Evolutionary conservation across 345 rosid genomes (phyloP).

Genomic region (Durio zibethinus): DNA sequence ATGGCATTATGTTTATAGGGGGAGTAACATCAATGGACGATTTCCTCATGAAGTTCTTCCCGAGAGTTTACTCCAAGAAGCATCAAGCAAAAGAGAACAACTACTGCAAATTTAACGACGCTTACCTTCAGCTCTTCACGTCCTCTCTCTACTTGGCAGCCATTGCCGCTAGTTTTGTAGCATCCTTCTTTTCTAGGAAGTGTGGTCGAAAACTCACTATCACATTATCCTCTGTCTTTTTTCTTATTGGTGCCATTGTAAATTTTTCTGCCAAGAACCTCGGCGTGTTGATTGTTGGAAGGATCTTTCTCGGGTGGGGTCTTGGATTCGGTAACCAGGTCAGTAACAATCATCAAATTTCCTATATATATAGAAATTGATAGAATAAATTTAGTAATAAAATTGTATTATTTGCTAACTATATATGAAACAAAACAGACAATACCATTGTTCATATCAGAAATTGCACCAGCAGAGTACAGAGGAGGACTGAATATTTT

Average conservation of each 20-base stretch:
- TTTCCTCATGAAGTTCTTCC: slow-evolving; percentile 58
- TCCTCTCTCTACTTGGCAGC: slow-evolving; percentile 78
- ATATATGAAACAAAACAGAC: slow-evolving; percentile 39
- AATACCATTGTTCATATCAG: slow-evolving; percentile 74
- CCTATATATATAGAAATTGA: too few species aligned
- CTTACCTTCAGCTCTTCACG: slow-evolving; percentile 57
- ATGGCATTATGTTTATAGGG: slow-evolving; percentile 27
- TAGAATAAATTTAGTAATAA: too few species aligned
- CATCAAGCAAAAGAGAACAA: slow-evolving; percentile 52
- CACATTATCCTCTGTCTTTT: slow-evolving; percentile 51
- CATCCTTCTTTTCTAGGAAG: slow-evolving; percentile 37
- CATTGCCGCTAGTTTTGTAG: slow-evolving; percentile 42
- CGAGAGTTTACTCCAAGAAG: slow-evolving; percentile 50
- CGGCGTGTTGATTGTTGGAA: neutral
- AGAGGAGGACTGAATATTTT: slow-evolving; percentile 63
- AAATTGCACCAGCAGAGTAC: slow-evolving; percentile 58
- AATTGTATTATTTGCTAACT: too few species aligned
- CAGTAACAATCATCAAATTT: too few species aligned
- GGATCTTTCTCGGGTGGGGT: too few species aligned
- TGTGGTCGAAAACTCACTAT: slow-evolving; percentile 49
- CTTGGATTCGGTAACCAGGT: too few species aligned
- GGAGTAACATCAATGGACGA: slow-evolving; percentile 81
- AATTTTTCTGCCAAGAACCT: slow-evolving; percentile 40
- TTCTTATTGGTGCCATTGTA: slow-evolving; percentile 46
- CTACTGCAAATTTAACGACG: slow-evolving; percentile 66